These are phyloP conservation scores for Metschnikowia hibisci DNA, from an alignment of 805 yeast species.

Conservation along the genomic window DNA sequence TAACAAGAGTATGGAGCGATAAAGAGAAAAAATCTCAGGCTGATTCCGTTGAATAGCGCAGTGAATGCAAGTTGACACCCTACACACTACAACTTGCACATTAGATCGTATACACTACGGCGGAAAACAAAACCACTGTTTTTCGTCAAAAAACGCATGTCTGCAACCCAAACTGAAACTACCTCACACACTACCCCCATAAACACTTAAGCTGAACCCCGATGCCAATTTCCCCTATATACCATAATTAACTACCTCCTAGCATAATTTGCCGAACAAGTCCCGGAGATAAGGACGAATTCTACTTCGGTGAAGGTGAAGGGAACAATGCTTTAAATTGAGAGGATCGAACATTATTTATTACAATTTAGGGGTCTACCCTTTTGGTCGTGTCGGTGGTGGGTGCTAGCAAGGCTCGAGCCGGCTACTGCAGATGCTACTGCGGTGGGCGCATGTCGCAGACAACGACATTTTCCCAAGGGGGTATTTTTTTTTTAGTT, in stretches of 20 bases:
- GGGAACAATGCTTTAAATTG: no score
- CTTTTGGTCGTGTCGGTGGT: not conserved
- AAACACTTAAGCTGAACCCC: not conserved
- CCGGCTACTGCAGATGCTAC: constrained; percentile 2
- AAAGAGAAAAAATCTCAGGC: constrained; percentile 3
- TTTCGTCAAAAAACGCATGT: not conserved
- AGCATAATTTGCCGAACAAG: no score
- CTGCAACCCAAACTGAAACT: not conserved
- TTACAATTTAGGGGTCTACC: no score
- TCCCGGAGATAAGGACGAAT: no score
- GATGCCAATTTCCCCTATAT: no score
- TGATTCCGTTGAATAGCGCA: constrained; percentile 5
- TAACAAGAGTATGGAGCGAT: not conserved
- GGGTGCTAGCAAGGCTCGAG: not conserved
- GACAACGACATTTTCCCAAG: constrained; percentile 5
- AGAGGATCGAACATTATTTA: no score
- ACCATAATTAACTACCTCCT: no score
- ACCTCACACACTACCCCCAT: not conserved
- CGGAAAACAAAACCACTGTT: constrained; percentile 2
- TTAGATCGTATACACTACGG: constrained; percentile 3
- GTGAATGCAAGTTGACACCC: constrained; percentile 5
- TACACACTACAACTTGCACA: constrained; percentile 5
- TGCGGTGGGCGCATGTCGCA: constrained; percentile 5
- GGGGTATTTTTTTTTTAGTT: not conserved
- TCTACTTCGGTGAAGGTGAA: no score